A percentile compares a stretch with the other conserved stretches of the same genome.
Evolutionary conservation across 106 monocot genomes (phyloP).

Genomic region (Chionographis japonica): DNA sequence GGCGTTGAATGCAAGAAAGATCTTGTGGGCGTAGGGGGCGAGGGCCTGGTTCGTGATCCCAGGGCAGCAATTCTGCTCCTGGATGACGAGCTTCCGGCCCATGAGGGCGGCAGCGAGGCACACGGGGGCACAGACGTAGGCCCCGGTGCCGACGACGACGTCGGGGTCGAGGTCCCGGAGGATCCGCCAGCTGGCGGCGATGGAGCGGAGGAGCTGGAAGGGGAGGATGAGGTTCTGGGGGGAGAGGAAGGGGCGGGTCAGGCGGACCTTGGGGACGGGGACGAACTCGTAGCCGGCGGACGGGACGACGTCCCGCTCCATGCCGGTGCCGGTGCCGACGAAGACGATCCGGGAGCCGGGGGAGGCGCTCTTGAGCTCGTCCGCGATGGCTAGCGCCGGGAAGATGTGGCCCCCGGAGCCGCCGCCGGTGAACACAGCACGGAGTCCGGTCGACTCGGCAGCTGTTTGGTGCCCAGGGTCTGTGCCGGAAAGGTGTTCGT

Average conservation of each 20-base stretch:
- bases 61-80: slow-evolving; percentile 34
- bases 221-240: slow-evolving; percentile 37
- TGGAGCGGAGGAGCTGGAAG: slow-evolving; percentile 19
- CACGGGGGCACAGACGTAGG: slow-evolving; percentile 24
- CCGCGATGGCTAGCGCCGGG: slow-evolving; percentile 45
- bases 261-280: slow-evolving; percentile 17
- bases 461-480: not conserved
- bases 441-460: not conserved
- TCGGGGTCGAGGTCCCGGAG: slow-evolving; percentile 25
- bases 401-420: slow-evolving; percentile 41
- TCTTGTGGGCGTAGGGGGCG: slow-evolving; percentile 21
- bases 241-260: slow-evolving; percentile 21
- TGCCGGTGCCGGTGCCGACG: slow-evolving; percentile 22
- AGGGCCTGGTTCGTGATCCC: slow-evolving; percentile 28
- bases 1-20: slow-evolving; percentile 33
- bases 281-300: slow-evolving; percentile 25
- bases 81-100: slow-evolving; percentile 27
- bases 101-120: slow-evolving; percentile 34
- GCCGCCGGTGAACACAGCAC: slow-evolving; percentile 28
- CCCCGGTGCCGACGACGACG: slow-evolving; percentile 35
- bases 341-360: slow-evolving; percentile 21
- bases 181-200: slow-evolving; percentile 5
- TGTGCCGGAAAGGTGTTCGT: not conserved
- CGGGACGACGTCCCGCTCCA: slow-evolving; percentile 26
- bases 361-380: slow-evolving; percentile 11